Percentiles rank a stretch among this genome's conserved stretches.
Evolutionary conservation across 1,284 basidiomycete species (phyloP).

Genomic region (Marasmius sp.): DNA sequence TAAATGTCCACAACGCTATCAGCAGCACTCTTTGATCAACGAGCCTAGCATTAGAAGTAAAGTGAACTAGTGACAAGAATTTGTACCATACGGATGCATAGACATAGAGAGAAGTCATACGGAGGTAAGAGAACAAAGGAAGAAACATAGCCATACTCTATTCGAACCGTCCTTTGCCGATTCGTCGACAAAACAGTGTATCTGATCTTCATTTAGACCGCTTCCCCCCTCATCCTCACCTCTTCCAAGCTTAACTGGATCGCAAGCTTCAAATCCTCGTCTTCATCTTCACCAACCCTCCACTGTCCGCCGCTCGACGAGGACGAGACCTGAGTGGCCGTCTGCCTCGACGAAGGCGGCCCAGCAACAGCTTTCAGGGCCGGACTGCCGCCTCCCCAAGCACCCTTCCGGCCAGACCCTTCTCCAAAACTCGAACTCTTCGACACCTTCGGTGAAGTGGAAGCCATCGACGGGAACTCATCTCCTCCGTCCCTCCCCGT

Average conservation of each 20-base stretch:
- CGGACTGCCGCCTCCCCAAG: not conserved
- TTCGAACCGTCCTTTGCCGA: too few relatives aligned
- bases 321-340: not conserved
- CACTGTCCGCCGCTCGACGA: not conserved
- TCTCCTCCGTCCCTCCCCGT: not conserved
- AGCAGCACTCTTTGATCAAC: too few relatives aligned
- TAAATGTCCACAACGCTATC: too few relatives aligned
- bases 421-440: not conserved
- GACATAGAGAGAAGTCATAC: too few relatives aligned
- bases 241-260: slow-evolving; percentile 13
- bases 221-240: slow-evolving; percentile 1
- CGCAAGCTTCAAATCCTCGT: slow-evolving; percentile 13
- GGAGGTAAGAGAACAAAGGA: too few relatives aligned
- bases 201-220: not conserved
- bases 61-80: too few relatives aligned
- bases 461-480: not conserved
- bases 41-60: too few relatives aligned
- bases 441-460: not conserved
- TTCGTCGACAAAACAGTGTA: not conserved
- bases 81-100: too few relatives aligned
- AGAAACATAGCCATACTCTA: too few relatives aligned
- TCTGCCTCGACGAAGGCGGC: not conserved
- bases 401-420: not conserved
- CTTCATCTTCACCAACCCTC: slow-evolving; percentile 6
- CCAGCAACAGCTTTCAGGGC: not conserved